Conservation (phyloP, 2,329 filamentous ascomycete genomes). For the Lecanicillium sp. region DNA sequence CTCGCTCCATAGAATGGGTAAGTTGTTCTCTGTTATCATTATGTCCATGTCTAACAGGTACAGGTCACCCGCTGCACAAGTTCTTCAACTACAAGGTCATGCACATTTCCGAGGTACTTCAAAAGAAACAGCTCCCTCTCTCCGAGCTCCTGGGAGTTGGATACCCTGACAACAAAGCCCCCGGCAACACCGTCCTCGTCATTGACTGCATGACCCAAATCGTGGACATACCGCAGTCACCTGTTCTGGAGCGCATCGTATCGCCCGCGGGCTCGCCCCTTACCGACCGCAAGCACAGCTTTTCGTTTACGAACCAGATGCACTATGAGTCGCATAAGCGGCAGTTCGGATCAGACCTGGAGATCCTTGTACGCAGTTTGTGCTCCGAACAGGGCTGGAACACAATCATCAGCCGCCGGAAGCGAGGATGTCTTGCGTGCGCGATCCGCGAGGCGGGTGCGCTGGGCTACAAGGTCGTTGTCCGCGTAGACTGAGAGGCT, state of each 20-base stretch:
- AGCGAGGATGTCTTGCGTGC: conserved; percentile 66
- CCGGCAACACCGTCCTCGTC: conserved; percentile 42
- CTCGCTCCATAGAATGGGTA: conserved; percentile 43
- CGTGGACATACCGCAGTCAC: conserved; percentile 41
- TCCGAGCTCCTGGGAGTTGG: conserved; percentile 38
- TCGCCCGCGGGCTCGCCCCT: conserved; percentile 24
- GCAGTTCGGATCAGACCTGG: conserved; percentile 58
- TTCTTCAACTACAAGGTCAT: conserved; percentile 55
- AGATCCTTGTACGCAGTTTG: conserved; percentile 64
- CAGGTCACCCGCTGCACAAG: conserved; percentile 59
- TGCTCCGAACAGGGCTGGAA: conserved; percentile 71
- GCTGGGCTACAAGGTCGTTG: conserved; percentile 62
- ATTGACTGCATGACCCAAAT: conserved; percentile 59
- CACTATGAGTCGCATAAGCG: conserved; percentile 50
- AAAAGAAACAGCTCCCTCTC: conserved; percentile 39
- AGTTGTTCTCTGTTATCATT: conserved; percentile 13
- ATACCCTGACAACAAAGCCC: conserved; percentile 26
- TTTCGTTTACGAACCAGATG: conserved; percentile 45
- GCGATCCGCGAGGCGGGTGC: conserved; percentile 69
- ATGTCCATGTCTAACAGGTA: conserved; percentile 15
- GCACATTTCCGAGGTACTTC: conserved; percentile 51
- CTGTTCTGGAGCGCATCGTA: conserved; percentile 33
- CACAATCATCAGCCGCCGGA: conserved; percentile 61
- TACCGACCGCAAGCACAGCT: conserved; percentile 30
- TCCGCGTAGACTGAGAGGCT: conserved; percentile 44